A percentile compares a stretch with the other conserved stretches of the same genome.
Evolutionary conservation across 2,329 filamentous ascomycete species (phyloP).

Genomic region (Colletotrichum liaoningense): DNA sequence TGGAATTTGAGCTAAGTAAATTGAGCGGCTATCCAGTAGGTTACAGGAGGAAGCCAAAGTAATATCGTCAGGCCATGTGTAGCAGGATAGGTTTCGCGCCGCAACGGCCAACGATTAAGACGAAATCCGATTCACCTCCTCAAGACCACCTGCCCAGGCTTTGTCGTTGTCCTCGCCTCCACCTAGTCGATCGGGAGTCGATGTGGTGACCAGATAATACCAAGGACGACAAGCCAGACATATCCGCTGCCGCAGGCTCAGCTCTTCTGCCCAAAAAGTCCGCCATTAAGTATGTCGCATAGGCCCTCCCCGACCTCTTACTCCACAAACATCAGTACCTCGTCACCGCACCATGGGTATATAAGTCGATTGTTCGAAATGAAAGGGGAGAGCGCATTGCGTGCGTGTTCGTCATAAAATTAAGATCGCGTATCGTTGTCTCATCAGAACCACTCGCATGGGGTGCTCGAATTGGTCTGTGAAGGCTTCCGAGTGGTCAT

Average conservation of each 20-base stretch:
- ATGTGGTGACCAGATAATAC: not conserved
- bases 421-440: constrained; percentile 40
- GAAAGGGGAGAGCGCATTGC: constrained; percentile 46
- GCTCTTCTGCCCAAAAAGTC: constrained; percentile 10
- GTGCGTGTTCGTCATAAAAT: constrained; percentile 41
- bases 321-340: constrained; percentile 43
- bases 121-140: constrained; percentile 6
- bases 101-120: not conserved
- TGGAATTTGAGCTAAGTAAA: constrained; percentile 33
- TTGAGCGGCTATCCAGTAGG: constrained; percentile 18
- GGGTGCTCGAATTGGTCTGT: constrained; percentile 8
- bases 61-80: constrained; percentile 25
- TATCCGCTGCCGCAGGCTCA: not conserved
- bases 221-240: not conserved
- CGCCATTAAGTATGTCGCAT: constrained; percentile 39
- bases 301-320: constrained; percentile 44
- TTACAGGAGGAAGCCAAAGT: constrained; percentile 25
- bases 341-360: constrained; percentile 48
- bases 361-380: constrained; percentile 51
- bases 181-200: not conserved
- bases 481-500: constrained; percentile 15
- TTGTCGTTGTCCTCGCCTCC: not conserved
- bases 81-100: constrained; percentile 24
- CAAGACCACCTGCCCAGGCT: not conserved
- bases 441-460: constrained; percentile 26